These are phyloP conservation scores for Scheffersomyces segobiensis DNA, from an alignment of 1,139 yeast genomes.

Conservation along the genomic window DNA sequence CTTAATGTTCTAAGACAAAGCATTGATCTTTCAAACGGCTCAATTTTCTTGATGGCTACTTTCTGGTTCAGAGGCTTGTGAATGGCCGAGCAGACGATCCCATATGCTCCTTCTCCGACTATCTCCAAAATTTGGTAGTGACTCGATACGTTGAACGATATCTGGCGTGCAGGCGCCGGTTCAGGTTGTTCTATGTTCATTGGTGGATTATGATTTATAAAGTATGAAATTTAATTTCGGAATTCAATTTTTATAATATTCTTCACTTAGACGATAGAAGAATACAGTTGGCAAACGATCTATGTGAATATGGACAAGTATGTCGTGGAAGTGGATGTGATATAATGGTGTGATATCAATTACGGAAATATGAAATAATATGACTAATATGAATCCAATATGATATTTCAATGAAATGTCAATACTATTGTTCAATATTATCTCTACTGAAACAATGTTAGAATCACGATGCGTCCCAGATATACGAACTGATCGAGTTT, in stretches of 20 bases:
- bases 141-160: conserved; percentile 83
- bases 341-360: not conserved
- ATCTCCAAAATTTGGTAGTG: conserved; percentile 83
- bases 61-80: conserved; percentile 86
- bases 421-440: not conserved
- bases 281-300: not conserved
- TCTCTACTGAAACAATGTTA: not conserved
- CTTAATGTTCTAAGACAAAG: conserved; percentile 87
- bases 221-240: not conserved
- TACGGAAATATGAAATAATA: not conserved
- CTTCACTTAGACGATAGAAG: not conserved
- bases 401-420: not conserved
- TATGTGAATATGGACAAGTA: not conserved
- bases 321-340: not conserved
- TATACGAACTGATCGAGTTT: not conserved
- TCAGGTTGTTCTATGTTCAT: conserved; percentile 23
- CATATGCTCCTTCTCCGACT: conserved; percentile 97
- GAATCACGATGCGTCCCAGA: not conserved
- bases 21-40: conserved; percentile 91
- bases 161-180: conserved; percentile 27
- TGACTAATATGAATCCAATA: not conserved
- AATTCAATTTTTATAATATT: not conserved
- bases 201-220: not conserved
- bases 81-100: conserved; percentile 89
- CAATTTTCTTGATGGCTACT: conserved; percentile 93